Base-by-base conservation (phyloP, 2,329 filamentous ascomycete genomes). In the Aspergillus sp. region DNA sequence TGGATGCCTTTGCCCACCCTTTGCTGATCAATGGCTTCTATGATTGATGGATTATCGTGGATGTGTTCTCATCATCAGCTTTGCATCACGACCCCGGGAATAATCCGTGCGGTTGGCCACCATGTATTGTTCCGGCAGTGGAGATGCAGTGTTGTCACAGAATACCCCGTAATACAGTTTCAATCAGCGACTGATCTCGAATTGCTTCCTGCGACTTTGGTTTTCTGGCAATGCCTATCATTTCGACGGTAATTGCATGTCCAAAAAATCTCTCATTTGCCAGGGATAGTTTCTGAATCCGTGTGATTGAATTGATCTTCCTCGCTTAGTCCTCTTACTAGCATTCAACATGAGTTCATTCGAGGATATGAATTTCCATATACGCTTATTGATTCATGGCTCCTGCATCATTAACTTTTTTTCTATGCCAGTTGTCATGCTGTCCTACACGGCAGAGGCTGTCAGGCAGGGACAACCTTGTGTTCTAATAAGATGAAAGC, bases 181-280 rank as follows among this genome's bases (percentile, higher is more conserved):
- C 58, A 60, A 58, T 58, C 57, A 61, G 57, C 56, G 55, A 58
- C 58, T 58, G 60, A 58, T 63, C 64, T 52, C 62, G 67, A 64
- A 65, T 67, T 63, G 60, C 56, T 59, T 53, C 60, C 59, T 55
- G 61, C 53, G 61, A 30, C 10, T 10, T n/a, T 42, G 40, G 40
- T 7, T 4, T 58, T 63, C 59, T 70, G 65, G 66, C 62, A 57
- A 60, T 51, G 57, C 55, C 48, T 50, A 54, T 50, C 58, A 51
- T 57, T 53, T 56, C 60, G 41, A 54, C 54, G 57, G 57, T 59
- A 56, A 55, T 59, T 53, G 49, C 60, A 47, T 46, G 45, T 51
- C 48, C 42, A 55, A 65, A 67, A 67, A 67, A 66, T 59, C 19
- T 63, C 64, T 64, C 66, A 68, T 55, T 56, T 38, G 44, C 53